Conservation (phyloP, 1,284 basidiomycete species). For the Trichosporon sp. region DNA sequence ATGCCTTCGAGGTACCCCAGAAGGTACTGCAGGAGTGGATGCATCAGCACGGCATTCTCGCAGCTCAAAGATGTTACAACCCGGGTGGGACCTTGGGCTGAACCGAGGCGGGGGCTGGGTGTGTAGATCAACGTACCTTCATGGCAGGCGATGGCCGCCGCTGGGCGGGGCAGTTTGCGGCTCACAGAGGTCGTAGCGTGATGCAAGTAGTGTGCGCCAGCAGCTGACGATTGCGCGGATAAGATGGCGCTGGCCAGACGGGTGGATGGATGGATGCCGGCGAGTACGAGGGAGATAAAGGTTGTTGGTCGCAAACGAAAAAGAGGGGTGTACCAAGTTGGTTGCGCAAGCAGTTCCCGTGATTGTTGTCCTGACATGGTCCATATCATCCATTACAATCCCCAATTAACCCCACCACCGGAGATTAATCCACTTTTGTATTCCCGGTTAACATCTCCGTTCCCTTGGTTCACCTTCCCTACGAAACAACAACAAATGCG, state of each 20-base stretch:
- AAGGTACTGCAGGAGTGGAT: conserved; percentile 55
- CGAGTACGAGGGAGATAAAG: conserved; percentile 27
- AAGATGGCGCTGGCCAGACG: not conserved
- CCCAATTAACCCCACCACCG: conserved; percentile 2
- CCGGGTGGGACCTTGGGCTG: not conserved
- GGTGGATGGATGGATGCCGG: conserved; percentile 46
- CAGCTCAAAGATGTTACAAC: not conserved
- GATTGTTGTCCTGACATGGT: conserved; percentile 10
- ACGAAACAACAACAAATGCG: conserved; percentile 19
- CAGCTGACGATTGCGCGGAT: conserved; percentile 35
- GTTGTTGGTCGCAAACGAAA: conserved; percentile 26
- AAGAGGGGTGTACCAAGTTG: conserved; percentile 15
- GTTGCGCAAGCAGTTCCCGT: conserved; percentile 4
- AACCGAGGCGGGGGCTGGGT: not conserved
- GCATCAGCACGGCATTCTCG: conserved; percentile 31
- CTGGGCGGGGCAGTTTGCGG: conserved; percentile 25
- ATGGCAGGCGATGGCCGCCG: conserved; percentile 36
- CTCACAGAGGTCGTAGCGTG: conserved; percentile 11
- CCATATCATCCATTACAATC: conserved; percentile 6
- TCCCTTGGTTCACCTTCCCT: not conserved
- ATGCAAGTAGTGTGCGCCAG: conserved; percentile 37
- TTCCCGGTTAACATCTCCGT: conserved; percentile 3
- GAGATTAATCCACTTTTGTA: not conserved
- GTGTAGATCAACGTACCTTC: conserved; percentile 46
- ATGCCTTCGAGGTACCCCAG: conserved; percentile 56